phyloP scores from a whole-genome alignment of 352 stramenopile genomes.

The Paralagenidium karlingii region DNA sequence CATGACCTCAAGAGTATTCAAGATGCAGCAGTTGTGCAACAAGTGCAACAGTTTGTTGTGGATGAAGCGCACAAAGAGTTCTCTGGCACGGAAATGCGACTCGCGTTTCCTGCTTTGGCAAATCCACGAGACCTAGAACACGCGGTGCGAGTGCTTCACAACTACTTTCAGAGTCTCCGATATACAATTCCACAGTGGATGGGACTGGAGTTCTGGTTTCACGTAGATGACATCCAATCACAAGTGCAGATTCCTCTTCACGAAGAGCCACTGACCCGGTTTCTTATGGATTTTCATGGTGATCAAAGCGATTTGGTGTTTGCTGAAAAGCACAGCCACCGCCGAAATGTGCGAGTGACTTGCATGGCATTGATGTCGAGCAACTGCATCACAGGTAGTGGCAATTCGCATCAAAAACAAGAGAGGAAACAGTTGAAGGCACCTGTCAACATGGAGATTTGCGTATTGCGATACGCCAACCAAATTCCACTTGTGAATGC shows the following conservation, averaged over 20 bases:
- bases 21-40: slow-evolving; percentile 43
- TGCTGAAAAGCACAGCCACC: slow-evolving; percentile 13
- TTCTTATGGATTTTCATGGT: slow-evolving; percentile 27
- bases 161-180: slow-evolving; percentile 60
- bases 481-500: slow-evolving; percentile 49
- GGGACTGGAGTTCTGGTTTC: slow-evolving; percentile 42
- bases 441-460: slow-evolving; percentile 28
- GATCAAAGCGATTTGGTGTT: slow-evolving; percentile 29
- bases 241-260: slow-evolving; percentile 19
- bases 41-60: slow-evolving; percentile 40
- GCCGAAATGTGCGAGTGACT: slow-evolving; percentile 14
- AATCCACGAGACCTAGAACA: slow-evolving; percentile 16
- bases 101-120: slow-evolving; percentile 36
- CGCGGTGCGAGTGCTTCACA: slow-evolving; percentile 25
- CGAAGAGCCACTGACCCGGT: slow-evolving; percentile 42
- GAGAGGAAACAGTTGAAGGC: slow-evolving; percentile 3
- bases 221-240: slow-evolving; percentile 20
- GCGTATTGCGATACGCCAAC: slow-evolving; percentile 59
- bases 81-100: slow-evolving; percentile 65
- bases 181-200: slow-evolving; percentile 41
- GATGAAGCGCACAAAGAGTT: slow-evolving; percentile 48
- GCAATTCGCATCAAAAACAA: too few relatives aligned
- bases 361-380: slow-evolving; percentile 32
- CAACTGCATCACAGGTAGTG: too few relatives aligned
- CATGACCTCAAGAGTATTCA: too few relatives aligned